Evolutionary conservation across 129 eudicot genomes (phyloP).

Genomic region (Helianthus tuberosus): DNA sequence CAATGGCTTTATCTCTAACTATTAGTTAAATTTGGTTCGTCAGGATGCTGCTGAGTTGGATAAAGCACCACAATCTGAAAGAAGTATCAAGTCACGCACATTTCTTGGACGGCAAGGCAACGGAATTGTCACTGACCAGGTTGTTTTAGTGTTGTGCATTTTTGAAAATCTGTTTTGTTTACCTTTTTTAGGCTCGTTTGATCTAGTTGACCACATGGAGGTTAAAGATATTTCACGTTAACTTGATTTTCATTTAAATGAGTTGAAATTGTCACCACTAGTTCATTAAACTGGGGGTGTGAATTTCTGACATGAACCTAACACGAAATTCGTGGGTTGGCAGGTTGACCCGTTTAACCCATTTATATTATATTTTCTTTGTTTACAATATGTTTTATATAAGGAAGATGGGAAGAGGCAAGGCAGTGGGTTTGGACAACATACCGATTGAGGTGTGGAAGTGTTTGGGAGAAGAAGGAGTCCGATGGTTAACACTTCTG

Average conservation of each 20-base stretch:
- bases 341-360: too few relatives aligned
- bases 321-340: too few relatives aligned
- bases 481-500: too few relatives aligned
- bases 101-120: constrained; percentile 72
- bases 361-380: too few relatives aligned
- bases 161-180: background rate
- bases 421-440: too few relatives aligned
- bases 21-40: background rate
- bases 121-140: constrained; percentile 85
- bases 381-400: too few relatives aligned
- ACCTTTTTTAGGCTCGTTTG: background rate
- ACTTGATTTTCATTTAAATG: background rate
- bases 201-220: background rate
- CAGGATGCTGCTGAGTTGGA: constrained; percentile 83
- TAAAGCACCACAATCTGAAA: constrained; percentile 73
- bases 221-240: background rate
- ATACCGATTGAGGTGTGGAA: too few relatives aligned
- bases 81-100: constrained; percentile 73
- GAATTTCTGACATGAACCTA: too few relatives aligned
- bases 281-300: background rate
- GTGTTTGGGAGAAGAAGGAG: too few relatives aligned
- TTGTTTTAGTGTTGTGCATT: constrained; percentile 27
- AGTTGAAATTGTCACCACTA: background rate
- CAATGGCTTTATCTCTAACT: constrained; percentile 9
- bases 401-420: too few relatives aligned